phyloP scores from a whole-genome alignment of 306 rosid genomes.

The Gynostemma pentaphyllum region DNA sequence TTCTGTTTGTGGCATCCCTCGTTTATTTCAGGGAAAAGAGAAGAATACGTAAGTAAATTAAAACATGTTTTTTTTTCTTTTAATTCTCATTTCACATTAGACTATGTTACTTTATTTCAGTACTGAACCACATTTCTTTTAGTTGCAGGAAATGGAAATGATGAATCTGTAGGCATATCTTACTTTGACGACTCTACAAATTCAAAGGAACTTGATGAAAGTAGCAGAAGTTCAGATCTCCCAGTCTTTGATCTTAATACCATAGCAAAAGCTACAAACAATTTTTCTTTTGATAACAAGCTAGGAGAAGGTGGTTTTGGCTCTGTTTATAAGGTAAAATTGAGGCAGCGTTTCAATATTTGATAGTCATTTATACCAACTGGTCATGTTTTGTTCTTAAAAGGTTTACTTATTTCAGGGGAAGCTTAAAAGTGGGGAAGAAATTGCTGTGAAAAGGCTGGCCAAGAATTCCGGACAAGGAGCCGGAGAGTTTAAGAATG shows the following conservation, averaged over 20 bases:
- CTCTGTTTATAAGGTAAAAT: conserved; percentile 2
- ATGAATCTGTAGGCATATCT: neutral
- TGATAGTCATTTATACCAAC: too few relatives aligned
- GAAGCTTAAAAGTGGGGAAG: neutral
- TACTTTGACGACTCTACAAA: neutral
- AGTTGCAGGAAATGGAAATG: neutral
- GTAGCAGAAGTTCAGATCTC: neutral
- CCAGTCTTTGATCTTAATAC: neutral
- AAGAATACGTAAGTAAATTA: conserved; percentile 10
- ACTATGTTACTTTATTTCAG: neutral
- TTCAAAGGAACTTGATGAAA: neutral
- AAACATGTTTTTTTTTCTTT: neutral
- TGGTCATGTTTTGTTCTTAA: too few relatives aligned
- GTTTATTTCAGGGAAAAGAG: conserved; percentile 5
- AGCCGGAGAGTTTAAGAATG: conserved; percentile 10
- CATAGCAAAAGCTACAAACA: neutral
- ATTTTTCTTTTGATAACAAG: neutral
- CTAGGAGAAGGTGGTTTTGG: conserved; percentile 11
- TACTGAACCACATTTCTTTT: neutral
- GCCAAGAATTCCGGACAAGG: conserved; percentile 8
- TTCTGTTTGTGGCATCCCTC: too few relatives aligned
- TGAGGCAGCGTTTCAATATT: too few relatives aligned
- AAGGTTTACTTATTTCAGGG: conserved; percentile 9
- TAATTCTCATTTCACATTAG: neutral
- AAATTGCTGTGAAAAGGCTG: conserved; percentile 5